These are phyloP conservation scores for Suhomyces chickasaworum DNA, from an alignment of 1,139 yeast species.

Conservation along the genomic window DNA sequence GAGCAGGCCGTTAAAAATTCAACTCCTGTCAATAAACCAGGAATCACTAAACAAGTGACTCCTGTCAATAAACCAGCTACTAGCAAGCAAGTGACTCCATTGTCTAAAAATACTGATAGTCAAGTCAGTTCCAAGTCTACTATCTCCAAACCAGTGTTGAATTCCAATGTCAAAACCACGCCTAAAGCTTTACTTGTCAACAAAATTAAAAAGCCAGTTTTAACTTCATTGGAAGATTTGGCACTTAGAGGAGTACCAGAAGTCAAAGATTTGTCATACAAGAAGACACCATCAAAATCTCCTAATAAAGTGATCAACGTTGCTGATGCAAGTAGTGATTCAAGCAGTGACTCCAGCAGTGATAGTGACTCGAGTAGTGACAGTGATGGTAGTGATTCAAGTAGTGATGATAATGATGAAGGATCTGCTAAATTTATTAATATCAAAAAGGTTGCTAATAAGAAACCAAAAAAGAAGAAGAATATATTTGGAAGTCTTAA, in stretches of 20 bases:
- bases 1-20: not conserved
- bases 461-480: constrained; percentile 14
- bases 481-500: constrained; percentile 18
- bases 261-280: constrained; percentile 44
- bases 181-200: not conserved
- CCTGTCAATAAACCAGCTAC: not conserved
- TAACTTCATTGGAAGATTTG: constrained; percentile 59
- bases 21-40: not conserved
- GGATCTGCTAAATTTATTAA: constrained; percentile 19
- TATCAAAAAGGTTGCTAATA: constrained; percentile 15
- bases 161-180: not conserved
- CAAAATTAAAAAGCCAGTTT: constrained; percentile 29
- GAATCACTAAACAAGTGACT: not conserved
- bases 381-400: constrained; percentile 19
- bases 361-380: constrained; percentile 5
- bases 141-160: not conserved
- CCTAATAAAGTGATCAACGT: constrained; percentile 1
- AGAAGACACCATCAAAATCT: constrained; percentile 2
- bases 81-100: not conserved
- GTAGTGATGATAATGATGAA: constrained; percentile 16
- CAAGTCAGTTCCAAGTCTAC: not conserved
- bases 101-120: not conserved
- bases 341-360: constrained; percentile 5
- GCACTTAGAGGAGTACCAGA: constrained; percentile 64
- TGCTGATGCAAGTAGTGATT: not conserved